Percentiles rank a stretch among this genome's conserved stretches.
Conservation (phyloP, 169 alveolate genomes). For the Eimeria necatrix region DNA sequence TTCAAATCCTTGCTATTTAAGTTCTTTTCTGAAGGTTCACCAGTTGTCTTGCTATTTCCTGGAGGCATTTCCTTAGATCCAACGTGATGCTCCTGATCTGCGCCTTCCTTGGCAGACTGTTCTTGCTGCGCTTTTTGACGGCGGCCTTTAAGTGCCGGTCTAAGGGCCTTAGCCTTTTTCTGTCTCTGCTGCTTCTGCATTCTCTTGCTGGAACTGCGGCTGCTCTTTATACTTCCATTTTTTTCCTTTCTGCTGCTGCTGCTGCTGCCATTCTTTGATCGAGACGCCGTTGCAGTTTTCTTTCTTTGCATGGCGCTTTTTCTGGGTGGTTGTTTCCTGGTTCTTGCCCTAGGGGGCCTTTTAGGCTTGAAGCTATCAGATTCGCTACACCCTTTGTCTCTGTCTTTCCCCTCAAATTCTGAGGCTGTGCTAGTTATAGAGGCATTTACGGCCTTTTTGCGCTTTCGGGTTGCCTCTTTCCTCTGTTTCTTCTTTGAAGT, state of each 20-base stretch:
- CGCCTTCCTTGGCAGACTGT: not conserved
- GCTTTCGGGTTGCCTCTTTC: slow-evolving; percentile 3
- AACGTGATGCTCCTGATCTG: not conserved
- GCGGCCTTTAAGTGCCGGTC: slow-evolving; percentile 65
- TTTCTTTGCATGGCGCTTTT: not conserved
- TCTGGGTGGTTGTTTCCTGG: slow-evolving; percentile 21
- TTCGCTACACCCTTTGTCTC: slow-evolving; percentile 21
- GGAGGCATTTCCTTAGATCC: not conserved
- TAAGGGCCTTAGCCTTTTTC: slow-evolving; percentile 59
- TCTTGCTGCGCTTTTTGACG: slow-evolving; percentile 36
- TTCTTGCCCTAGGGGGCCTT: not conserved
- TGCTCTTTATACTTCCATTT: not conserved
- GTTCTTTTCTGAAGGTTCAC: not conserved
- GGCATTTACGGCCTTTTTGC: slow-evolving; percentile 17
- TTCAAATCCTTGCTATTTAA: not conserved
- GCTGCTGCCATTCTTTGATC: not conserved
- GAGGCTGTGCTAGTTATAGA: slow-evolving; percentile 12
- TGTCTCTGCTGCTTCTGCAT: slow-evolving; percentile 36
- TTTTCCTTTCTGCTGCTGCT: slow-evolving; percentile 12
- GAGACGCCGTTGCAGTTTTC: not conserved
- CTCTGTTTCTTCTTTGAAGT: slow-evolving; percentile 37
- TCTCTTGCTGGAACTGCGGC: slow-evolving; percentile 43
- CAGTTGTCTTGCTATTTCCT: slow-evolving; percentile 25
- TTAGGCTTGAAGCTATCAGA: not conserved
- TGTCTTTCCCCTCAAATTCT: not conserved